Evolutionary conservation across 192 early-diverging fungal genomes (phyloP).

Genomic region (Backusella circina): DNA sequence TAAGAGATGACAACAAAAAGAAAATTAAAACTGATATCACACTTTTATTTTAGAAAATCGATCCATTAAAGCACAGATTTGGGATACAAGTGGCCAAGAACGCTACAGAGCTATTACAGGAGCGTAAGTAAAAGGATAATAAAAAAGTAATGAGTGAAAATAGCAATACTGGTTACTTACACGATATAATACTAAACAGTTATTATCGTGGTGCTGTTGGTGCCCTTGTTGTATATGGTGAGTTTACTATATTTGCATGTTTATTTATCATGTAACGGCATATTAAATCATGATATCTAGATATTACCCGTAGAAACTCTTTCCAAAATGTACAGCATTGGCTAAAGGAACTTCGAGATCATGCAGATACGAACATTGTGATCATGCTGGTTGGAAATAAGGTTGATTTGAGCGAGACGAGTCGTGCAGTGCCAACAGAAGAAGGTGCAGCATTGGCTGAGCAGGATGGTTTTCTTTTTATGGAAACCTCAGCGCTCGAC

Average conservation of each 20-base stretch:
- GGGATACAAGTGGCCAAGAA: slow-evolving; percentile 87
- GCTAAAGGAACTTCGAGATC: slow-evolving; percentile 89
- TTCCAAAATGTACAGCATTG: slow-evolving; percentile 87
- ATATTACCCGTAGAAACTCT: slow-evolving; percentile 53
- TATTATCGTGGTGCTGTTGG: slow-evolving; percentile 94
- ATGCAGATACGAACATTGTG: slow-evolving; percentile 88
- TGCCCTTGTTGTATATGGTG: slow-evolving; percentile 85
- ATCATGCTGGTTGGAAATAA: slow-evolving; percentile 94
- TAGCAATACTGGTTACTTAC: neutral
- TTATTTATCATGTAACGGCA: neutral
- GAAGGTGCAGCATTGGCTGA: slow-evolving; percentile 77
- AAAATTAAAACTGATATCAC: neutral
- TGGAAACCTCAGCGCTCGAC: slow-evolving; percentile 73
- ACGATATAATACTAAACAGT: slow-evolving; percentile 34
- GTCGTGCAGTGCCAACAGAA: slow-evolving; percentile 65
- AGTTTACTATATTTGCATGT: slow-evolving; percentile 47
- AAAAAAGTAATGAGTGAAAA: neutral
- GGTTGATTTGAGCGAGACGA: slow-evolving; percentile 68
- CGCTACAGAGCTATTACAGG: slow-evolving; percentile 80
- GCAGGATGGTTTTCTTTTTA: slow-evolving; percentile 73
- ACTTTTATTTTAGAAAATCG: slow-evolving; percentile 33
- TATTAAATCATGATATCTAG: slow-evolving; percentile 8
- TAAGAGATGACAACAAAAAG: neutral
- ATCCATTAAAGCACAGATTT: slow-evolving; percentile 42
- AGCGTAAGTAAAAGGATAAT: slow-evolving; percentile 41